These are phyloP conservation scores for Pythium utonaiense DNA, from an alignment of 352 stramenopile genomes.

Conservation along the genomic window DNA sequence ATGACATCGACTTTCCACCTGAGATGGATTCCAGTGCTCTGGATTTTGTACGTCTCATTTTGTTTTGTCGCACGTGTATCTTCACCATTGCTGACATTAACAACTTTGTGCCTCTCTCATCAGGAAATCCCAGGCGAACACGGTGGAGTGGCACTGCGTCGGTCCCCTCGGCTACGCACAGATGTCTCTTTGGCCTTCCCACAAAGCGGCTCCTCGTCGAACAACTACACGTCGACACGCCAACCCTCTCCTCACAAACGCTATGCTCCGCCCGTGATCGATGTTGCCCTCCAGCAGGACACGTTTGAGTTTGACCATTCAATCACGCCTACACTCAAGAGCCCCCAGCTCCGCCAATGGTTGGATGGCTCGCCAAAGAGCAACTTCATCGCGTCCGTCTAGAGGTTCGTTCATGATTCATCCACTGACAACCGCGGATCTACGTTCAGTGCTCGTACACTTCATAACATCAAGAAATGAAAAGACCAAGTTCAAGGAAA, in stretches of 20 bases:
- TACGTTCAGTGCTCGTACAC: neutral
- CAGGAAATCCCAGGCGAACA: slow-evolving; percentile 73
- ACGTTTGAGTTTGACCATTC: slow-evolving; percentile 85
- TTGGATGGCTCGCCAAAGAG: slow-evolving; percentile 78
- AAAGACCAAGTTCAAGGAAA: neutral
- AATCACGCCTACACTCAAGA: slow-evolving; percentile 86
- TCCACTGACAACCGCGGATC: neutral
- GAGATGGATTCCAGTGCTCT: slow-evolving; percentile 70
- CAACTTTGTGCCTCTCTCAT: neutral
- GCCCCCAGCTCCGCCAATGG: slow-evolving; percentile 78
- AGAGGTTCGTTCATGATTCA: slow-evolving; percentile 9
- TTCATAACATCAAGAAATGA: neutral
- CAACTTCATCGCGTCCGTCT: slow-evolving; percentile 74
- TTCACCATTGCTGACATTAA: neutral
- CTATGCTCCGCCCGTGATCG: slow-evolving; percentile 66
- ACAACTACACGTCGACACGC: slow-evolving; percentile 38
- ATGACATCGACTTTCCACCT: slow-evolving; percentile 70
- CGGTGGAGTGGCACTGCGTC: slow-evolving; percentile 49
- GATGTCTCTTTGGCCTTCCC: slow-evolving; percentile 85
- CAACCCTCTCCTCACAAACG: slow-evolving; percentile 72
- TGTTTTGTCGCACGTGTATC: neutral
- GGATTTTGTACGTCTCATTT: slow-evolving; percentile 60
- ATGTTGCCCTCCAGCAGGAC: slow-evolving; percentile 77
- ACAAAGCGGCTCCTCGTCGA: slow-evolving; percentile 34
- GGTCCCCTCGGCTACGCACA: slow-evolving; percentile 73